These are phyloP conservation scores for Botryococcus braunii DNA, from an alignment of 163 green algal species.

Conservation along the genomic window DNA sequence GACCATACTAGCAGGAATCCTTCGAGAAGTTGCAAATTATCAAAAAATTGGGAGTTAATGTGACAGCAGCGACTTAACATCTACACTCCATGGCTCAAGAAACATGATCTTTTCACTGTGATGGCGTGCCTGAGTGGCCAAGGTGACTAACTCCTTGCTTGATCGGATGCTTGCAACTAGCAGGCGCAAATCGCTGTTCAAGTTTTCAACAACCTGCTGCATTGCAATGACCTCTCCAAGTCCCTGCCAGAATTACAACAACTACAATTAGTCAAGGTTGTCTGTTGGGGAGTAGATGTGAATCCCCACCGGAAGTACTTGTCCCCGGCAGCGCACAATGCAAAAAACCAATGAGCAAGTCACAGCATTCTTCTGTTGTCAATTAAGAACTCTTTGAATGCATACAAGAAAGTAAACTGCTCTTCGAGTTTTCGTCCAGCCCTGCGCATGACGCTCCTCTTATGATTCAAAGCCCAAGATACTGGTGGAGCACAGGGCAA, in stretches of 20 bases:
- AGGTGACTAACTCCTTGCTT: conserved; percentile 38
- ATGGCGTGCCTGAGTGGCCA: conserved; percentile 49
- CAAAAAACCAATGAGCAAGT: not conserved
- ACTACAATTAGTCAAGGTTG: too few species aligned
- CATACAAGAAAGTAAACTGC: not conserved
- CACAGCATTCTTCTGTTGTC: too few species aligned
- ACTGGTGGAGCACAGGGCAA: too few species aligned
- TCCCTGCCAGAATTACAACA: conserved; percentile 15
- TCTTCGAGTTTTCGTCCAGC: too few species aligned
- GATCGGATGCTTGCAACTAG: conserved; percentile 66
- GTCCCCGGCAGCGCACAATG: too few species aligned
- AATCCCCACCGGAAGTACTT: too few species aligned
- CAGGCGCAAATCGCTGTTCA: conserved; percentile 42
- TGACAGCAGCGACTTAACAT: too few species aligned
- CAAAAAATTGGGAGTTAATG: not conserved
- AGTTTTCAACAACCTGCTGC: conserved; percentile 41
- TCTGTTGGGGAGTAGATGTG: too few species aligned
- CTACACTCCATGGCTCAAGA: too few species aligned
- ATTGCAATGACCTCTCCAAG: conserved; percentile 39
- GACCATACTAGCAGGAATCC: not conserved
- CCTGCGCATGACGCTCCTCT: too few species aligned
- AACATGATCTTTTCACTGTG: too few species aligned
- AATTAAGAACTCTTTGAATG: not conserved
- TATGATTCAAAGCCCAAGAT: too few species aligned
- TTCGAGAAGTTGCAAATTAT: not conserved